These are phyloP conservation scores for Penicillium glabrum DNA, from an alignment of 2,329 filamentous ascomycete species.

Conservation along the genomic window DNA sequence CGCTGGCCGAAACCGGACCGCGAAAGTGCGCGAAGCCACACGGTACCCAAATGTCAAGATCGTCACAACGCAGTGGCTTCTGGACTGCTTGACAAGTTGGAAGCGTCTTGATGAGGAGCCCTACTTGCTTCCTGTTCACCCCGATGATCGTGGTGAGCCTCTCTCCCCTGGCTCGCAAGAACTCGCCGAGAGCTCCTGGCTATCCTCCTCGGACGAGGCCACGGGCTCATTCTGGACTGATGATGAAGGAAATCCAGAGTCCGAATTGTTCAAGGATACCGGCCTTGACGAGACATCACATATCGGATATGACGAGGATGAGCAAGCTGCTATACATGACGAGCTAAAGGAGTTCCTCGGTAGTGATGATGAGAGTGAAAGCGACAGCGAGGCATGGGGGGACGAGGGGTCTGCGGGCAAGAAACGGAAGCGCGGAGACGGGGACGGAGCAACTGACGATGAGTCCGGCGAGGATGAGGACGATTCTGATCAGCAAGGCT, in stretches of 20 bases:
- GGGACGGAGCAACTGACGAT: constrained; percentile 22
- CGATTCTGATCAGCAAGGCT: constrained; percentile 43
- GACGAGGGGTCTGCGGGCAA: constrained; percentile 26
- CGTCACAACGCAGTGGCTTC: constrained; percentile 87
- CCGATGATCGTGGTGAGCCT: constrained; percentile 59
- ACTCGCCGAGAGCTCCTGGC: constrained; percentile 46
- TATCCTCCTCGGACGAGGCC: constrained; percentile 48
- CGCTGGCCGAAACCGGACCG: constrained; percentile 67
- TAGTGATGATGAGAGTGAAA: constrained; percentile 50
- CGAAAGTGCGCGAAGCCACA: constrained; percentile 86
- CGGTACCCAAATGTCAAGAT: constrained; percentile 81
- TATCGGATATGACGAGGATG: constrained; percentile 60
- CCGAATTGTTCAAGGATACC: constrained; percentile 52
- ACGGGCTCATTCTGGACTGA: constrained; percentile 50
- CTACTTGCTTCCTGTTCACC: constrained; percentile 75
- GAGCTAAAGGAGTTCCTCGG: constrained; percentile 73
- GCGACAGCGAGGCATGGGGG: constrained; percentile 47
- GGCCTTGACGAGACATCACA: constrained; percentile 51
- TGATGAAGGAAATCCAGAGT: constrained; percentile 37
- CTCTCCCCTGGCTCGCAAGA: constrained; percentile 44
- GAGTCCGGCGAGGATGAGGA: constrained; percentile 26
- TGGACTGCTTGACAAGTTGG: constrained; percentile 83
- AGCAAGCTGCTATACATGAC: constrained; percentile 66
- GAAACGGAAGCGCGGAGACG: constrained; percentile 40
- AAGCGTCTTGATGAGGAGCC: constrained; percentile 72